These are phyloP conservation scores for Dillenia turbinata DNA, from an alignment of 164 flowering plant genomes.

Conservation along the genomic window DNA sequence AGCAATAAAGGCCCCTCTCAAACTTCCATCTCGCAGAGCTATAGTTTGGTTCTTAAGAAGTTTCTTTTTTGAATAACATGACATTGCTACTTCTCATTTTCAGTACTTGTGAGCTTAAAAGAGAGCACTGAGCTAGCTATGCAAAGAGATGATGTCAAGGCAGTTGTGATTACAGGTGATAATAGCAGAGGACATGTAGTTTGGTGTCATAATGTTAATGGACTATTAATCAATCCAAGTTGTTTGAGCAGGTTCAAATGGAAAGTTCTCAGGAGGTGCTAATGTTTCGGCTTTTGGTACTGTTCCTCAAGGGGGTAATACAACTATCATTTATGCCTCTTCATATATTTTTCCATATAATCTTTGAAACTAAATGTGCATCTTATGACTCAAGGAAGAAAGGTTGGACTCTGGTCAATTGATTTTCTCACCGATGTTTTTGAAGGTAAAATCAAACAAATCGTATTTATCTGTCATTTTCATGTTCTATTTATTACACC, in stretches of 20 bases:
- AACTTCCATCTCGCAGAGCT: no score
- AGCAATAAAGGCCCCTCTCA: no score
- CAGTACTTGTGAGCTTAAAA: conserved; percentile 72
- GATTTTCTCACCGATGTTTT: conserved; percentile 57
- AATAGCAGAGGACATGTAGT: not conserved
- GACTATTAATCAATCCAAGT: conserved; percentile 2
- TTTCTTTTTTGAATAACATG: no score
- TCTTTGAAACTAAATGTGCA: no score
- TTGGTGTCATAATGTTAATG: conserved; percentile 1
- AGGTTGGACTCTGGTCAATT: conserved; percentile 60
- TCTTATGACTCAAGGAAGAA: conserved; percentile 10
- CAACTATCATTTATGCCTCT: conserved; percentile 23
- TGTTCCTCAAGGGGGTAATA: conserved; percentile 37
- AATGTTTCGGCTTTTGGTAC: conserved; percentile 65
- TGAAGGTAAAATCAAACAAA: conserved; percentile 48
- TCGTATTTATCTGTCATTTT: no score
- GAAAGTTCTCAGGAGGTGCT: conserved; percentile 90
- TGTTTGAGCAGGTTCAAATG: conserved; percentile 50
- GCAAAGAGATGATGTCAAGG: conserved; percentile 81
- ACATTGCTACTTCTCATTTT: not conserved
- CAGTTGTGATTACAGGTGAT: conserved; percentile 88
- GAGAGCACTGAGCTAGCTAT: conserved; percentile 62
- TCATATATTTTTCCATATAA: no score
- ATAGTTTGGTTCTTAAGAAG: no score
- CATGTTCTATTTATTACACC: no score